A percentile compares a stretch with the other conserved stretches of the same genome.
Evolutionary conservation across 805 yeast species (phyloP).

Genomic region (Metschnikowia shivogae): DNA sequence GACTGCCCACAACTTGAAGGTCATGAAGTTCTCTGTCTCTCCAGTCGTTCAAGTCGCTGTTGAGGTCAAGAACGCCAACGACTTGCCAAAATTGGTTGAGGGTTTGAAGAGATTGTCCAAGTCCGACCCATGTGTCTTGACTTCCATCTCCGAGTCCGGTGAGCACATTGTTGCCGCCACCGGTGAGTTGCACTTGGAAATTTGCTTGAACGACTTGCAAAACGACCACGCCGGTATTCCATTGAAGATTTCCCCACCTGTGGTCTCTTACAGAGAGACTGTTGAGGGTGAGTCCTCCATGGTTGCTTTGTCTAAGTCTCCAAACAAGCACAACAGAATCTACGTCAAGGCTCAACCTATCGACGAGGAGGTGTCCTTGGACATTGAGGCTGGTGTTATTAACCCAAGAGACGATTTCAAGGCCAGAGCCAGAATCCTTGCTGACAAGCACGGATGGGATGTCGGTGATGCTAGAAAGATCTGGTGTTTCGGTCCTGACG

Average conservation of each 20-base stretch:
- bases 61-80: conserved; percentile 99
- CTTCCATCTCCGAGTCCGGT: conserved; percentile 88
- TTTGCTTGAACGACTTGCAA: conserved; percentile 92
- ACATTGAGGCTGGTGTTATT: conserved; percentile 90
- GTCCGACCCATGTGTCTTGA: conserved; percentile 98
- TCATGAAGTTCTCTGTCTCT: conserved; percentile 99
- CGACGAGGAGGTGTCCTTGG: conserved; percentile 86
- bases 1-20: conserved; percentile 98
- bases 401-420: conserved; percentile 97
- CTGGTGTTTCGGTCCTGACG: conserved; percentile 99
- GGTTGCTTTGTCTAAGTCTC: conserved; percentile 97
- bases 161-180: conserved; percentile 99
- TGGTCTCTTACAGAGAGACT: conserved; percentile 98
- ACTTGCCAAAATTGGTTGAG: conserved; percentile 98
- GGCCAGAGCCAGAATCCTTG: conserved; percentile 97
- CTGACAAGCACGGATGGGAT: conserved; percentile 99
- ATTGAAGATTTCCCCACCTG: conserved; percentile 95
- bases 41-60: conserved; percentile 99
- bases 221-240: conserved; percentile 99
- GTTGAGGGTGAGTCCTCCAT: conserved; percentile 91
- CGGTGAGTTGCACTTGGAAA: conserved; percentile 99
- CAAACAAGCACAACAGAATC: conserved; percentile 99
- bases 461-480: conserved; percentile 99
- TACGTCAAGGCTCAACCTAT: conserved; percentile 96
- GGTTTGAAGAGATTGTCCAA: conserved; percentile 99